phyloP scores from a whole-genome alignment of 202 grass and related monocot species.

The Carex arenaria region DNA sequence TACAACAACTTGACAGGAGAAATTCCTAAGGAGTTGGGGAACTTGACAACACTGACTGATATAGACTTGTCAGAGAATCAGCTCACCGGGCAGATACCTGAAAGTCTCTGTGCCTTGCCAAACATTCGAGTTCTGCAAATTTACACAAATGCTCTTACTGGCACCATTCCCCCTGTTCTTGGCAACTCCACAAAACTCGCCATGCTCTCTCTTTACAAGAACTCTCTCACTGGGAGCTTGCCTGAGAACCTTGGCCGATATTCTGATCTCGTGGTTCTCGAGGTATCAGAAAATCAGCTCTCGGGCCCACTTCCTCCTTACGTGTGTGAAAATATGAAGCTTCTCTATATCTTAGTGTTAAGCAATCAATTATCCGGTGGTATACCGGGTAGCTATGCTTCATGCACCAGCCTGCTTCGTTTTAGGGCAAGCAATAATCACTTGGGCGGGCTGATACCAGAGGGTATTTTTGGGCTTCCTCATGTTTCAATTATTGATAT shows the following conservation, averaged over 20 bases:
- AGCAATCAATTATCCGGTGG: conserved; percentile 63
- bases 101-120: conserved; percentile 38
- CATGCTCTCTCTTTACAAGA: conserved; percentile 75
- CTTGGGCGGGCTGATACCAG: conserved; percentile 48
- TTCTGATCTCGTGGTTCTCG: conserved; percentile 60
- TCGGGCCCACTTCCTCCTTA: conserved; percentile 52
- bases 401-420: conserved; percentile 54
- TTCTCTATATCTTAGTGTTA: conserved; percentile 81
- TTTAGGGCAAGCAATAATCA: conserved; percentile 71
- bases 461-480: conserved; percentile 61
- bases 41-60: conserved; percentile 62
- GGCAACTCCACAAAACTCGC: conserved; percentile 61
- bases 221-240: conserved; percentile 66
- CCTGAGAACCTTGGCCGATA: conserved; percentile 51
- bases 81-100: conserved; percentile 56
- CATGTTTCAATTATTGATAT: conserved; percentile 73
- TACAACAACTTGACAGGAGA: conserved; percentile 61
- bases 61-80: conserved; percentile 79
- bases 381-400: conserved; percentile 50
- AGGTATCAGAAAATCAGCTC: conserved; percentile 88
- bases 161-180: conserved; percentile 54
- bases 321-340: conserved; percentile 34
- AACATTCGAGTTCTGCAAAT: conserved; percentile 54
- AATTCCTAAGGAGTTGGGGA: conserved; percentile 69
- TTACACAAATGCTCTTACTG: conserved; percentile 69